Base-by-base conservation (phyloP, 371 early-diverging fungal species). In the Nematocida sp. region DNA sequence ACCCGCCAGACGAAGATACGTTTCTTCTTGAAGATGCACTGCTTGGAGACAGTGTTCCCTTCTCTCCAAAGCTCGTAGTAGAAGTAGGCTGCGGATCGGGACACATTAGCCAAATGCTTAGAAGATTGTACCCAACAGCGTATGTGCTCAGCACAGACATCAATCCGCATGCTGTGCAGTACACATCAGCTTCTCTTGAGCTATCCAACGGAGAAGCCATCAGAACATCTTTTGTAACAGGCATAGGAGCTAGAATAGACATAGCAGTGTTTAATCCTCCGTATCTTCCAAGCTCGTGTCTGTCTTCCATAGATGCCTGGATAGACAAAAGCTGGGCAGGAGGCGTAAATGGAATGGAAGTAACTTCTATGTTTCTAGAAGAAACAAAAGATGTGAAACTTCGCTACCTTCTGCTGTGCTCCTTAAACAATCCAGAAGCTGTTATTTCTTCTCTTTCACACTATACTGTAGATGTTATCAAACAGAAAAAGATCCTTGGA, bases 271-370 rank as follows among this genome's bases (percentile, higher is more conserved):
- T 70, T 45, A 70, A 70, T 46, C 74, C 74, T 23, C 74, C 74
- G 0, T 70, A 70, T 51, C 58, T 70, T 21, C 74, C 74, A 13
- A 70, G 74, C 36, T 31, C 36, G 13, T 2, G 15, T 21, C 8
- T 36, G 13, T 17, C 56, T 8, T 34, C 48, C n/a, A 8, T 2
- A 23, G 62, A 49, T 2, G 58, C 45, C 13, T 70, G 74, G 74
- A 70, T 70, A 45, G 74, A 70, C 29, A 57, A 50, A 40, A 15
- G 46, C 63, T 70, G 74, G 74, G 74, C 74, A 37, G 74, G 74
- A 0, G 74, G 74, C 15, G 51, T 3, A 25, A 25, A 57, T 15
- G 74, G 74, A 4, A 38, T 57, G 36, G 74, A 70, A 60, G 50
- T 70, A 60, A 57, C 48, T 17, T 27, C 56, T 11, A 19, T 27